Base-by-base conservation (phyloP, 371 early-diverging fungal genomes). In the Mucor saturninus region DNA sequence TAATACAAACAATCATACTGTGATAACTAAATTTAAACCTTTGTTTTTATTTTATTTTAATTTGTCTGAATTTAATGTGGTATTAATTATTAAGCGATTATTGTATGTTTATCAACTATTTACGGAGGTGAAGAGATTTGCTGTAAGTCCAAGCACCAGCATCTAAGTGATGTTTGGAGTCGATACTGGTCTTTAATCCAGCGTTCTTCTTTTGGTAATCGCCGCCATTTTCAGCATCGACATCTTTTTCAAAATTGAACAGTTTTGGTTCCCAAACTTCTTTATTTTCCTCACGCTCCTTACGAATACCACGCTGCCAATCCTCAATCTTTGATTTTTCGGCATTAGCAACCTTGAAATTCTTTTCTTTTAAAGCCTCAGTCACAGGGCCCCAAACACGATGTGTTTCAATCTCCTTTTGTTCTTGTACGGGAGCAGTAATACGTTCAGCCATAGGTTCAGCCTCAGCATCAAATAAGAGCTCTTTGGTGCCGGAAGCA, bases 241-340 rank as follows among this genome's bases (percentile, higher is more conserved):
- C 54, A 45, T 82, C 88, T 40, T 81, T 77, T 14, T 74, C 73
- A 50, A 86, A 79, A 51, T 66, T 77, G 55, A 90, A 91, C 40
- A 84, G 58, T 21, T 68, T 56, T 2, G 90, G 89, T 29, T 42
- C 52, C 75, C 77, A 80, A 2, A 52, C 64, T 46, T 71, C 74
- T 4, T 66, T 67, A 43, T 52, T 71, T 48, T 82, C 86, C 9
- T 83, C 86, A 7, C 92, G 84, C 31, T 80, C 79, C 69, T 84
- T 86, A 32, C 89, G 84, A 61, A 90, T 54, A 8, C 70, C 73
- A 21, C 93, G 83, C 67, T 93, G 92, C 60, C 79, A 80, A 6
- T 91, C 90, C 69, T 93, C 93, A 40, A 93, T 87, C 42, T 75
- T 81, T 13, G 88, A 71, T 67, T 92, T 93, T 62, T 88, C 84